phyloP scores from a whole-genome alignment of 129 eudicot genomes.

The Arctium lappa region DNA sequence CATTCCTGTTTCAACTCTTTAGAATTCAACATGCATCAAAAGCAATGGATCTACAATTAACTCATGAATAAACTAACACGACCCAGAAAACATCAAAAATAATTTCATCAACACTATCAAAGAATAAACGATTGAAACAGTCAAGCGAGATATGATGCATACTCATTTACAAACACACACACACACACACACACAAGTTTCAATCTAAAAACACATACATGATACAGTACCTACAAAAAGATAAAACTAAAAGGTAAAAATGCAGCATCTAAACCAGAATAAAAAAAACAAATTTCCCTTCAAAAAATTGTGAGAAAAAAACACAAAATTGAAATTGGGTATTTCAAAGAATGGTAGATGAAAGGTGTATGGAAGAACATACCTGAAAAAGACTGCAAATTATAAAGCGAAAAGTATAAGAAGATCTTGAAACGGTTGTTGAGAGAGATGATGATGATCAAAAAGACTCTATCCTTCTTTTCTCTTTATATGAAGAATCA shows the following conservation, averaged over 20 bases:
- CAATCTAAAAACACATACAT: background rate
- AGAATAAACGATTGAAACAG: slow-evolving; percentile 12
- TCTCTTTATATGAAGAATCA: background rate
- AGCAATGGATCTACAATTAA: slow-evolving; percentile 17
- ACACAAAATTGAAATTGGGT: slow-evolving; percentile 25
- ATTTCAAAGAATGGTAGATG: slow-evolving; percentile 7
- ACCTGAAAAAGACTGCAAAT: slow-evolving; percentile 9
- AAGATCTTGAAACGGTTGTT: slow-evolving; percentile 30
- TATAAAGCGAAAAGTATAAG: slow-evolving; percentile 15
- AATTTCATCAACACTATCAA: background rate
- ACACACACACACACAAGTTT: slow-evolving; percentile 9
- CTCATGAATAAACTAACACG: background rate
- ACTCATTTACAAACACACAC: background rate
- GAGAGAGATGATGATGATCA: slow-evolving; percentile 9
- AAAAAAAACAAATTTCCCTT: background rate
- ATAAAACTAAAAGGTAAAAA: slow-evolving; percentile 11
- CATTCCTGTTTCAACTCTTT: background rate
- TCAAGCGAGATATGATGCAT: background rate
- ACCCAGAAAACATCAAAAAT: background rate
- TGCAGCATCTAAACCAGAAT: slow-evolving; percentile 11
- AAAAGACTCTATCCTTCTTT: background rate
- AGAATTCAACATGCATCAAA: slow-evolving; percentile 22
- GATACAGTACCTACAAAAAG: background rate
- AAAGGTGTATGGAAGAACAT: background rate
- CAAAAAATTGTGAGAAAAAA: background rate